These are phyloP conservation scores for Xylariaceae sp. DNA, from an alignment of 2,329 filamentous ascomycete genomes.

Conservation along the genomic window DNA sequence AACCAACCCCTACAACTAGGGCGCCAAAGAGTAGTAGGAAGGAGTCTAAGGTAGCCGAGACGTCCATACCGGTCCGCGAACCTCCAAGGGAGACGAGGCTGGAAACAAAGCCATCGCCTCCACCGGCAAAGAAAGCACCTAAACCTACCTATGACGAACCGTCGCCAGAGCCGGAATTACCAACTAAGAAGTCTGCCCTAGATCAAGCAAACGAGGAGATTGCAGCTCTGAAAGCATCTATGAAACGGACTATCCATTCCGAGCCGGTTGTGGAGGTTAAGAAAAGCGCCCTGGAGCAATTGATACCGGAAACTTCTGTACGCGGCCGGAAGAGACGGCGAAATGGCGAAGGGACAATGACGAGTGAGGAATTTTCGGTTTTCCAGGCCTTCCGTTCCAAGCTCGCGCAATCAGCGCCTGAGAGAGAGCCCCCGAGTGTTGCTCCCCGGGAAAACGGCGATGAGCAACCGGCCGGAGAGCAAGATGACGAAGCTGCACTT, in stretches of 20 bases:
- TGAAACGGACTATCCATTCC: conserved; percentile 66
- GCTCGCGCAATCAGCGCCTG: conserved; percentile 59
- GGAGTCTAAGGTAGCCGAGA: conserved; percentile 33
- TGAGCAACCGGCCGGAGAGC: conserved; percentile 36
- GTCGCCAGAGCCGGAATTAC: conserved; percentile 41
- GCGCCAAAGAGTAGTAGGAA: conserved; percentile 37
- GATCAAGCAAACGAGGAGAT: conserved; percentile 80
- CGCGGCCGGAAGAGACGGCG: conserved; percentile 71
- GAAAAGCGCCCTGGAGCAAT: conserved; percentile 69
- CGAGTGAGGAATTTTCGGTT: conserved; percentile 67
- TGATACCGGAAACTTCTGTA: conserved; percentile 74
- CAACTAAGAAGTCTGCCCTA: conserved; percentile 53
- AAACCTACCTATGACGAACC: conserved; percentile 34
- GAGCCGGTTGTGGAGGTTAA: conserved; percentile 59
- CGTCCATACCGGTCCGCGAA: conserved; percentile 35
- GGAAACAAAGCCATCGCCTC: conserved; percentile 22
- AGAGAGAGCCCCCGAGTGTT: conserved; percentile 33
- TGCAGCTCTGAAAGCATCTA: conserved; percentile 77
- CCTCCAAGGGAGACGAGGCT: conserved; percentile 21
- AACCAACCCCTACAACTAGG: conserved; percentile 35
- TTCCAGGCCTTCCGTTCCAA: conserved; percentile 80
- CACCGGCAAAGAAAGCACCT: conserved; percentile 25
- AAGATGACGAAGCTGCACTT: conserved; percentile 71
- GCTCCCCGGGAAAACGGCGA: conserved; percentile 26
- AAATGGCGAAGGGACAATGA: conserved; percentile 54